These are phyloP conservation scores for Trametes cubensis DNA, from an alignment of 768 basidiomycete genomes.

Conservation along the genomic window DNA sequence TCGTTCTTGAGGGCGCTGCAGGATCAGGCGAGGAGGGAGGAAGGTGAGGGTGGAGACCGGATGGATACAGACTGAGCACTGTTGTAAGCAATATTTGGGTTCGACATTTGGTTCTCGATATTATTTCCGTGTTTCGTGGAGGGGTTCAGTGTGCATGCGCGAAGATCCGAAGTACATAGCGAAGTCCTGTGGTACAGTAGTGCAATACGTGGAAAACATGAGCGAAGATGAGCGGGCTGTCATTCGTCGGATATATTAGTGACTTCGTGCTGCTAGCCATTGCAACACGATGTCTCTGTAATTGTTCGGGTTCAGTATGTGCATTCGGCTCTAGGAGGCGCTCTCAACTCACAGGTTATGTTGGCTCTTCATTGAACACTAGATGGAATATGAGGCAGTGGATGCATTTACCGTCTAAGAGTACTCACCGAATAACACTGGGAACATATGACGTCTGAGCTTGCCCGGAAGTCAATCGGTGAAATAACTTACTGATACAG, in stretches of 20 bases:
- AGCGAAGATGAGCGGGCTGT: neutral
- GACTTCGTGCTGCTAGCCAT: constrained; percentile 81
- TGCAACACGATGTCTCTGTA: constrained; percentile 81
- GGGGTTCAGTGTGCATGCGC: neutral
- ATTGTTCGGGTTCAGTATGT: constrained; percentile 12
- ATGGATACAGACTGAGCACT: constrained; percentile 78
- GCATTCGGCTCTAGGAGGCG: neutral
- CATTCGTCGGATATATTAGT: constrained; percentile 41
- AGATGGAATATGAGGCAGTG: constrained; percentile 2
- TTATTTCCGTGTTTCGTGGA: neutral
- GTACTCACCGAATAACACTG: constrained; percentile 78
- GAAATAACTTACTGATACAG: constrained; percentile 73
- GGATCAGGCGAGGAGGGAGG: constrained; percentile 64
- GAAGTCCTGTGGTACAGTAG: constrained; percentile 17
- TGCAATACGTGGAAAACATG: neutral
- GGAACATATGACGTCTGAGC: neutral
- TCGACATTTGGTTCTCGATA: no score
- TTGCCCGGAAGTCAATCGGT: neutral
- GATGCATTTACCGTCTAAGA: neutral
- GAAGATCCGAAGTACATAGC: constrained; percentile 19
- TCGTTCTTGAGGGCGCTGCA: constrained; percentile 82
- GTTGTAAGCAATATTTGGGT: no score
- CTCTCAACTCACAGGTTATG: constrained; percentile 74
- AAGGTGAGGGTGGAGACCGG: constrained; percentile 46
- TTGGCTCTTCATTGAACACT: constrained; percentile 97